A percentile compares a stretch with the other conserved stretches of the same genome.
Conservation (phyloP, 2,329 filamentous ascomycete species). For the Onygenales sp. region DNA sequence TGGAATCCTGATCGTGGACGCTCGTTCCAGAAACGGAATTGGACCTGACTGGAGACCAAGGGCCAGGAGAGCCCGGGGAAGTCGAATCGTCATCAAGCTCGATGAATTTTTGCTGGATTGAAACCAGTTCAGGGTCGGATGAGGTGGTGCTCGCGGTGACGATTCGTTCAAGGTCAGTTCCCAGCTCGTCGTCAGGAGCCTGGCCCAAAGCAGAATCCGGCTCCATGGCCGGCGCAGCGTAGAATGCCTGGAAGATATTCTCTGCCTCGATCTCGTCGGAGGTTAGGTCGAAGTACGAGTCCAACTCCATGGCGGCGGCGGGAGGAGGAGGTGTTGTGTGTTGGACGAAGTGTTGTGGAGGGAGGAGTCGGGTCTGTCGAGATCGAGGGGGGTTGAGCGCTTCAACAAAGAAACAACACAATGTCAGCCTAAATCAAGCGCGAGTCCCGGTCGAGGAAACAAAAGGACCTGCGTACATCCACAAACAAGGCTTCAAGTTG, state of each 20-base stretch:
- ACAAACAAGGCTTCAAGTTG: slow-evolving; percentile 1
- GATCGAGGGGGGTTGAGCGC: neutral
- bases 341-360: neutral
- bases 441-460: neutral
- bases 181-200: neutral
- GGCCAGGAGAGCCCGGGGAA: neutral
- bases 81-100: neutral
- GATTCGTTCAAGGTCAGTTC: neutral
- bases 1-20: neutral
- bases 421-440: neutral
- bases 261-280: neutral
- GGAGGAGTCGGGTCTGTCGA: neutral
- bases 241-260: neutral
- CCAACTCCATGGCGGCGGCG: neutral
- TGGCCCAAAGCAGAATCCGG: neutral
- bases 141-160: neutral
- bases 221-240: neutral
- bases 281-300: neutral
- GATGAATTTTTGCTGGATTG: neutral
- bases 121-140: neutral
- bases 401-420: neutral
- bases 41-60: neutral
- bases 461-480: neutral
- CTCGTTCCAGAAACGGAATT: neutral
- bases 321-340: neutral